Evolutionary conservation across 1,284 basidiomycete species (phyloP), one percentile per base, ranked within the genome.

Genomic region (Abortiporus biennis): DNA sequence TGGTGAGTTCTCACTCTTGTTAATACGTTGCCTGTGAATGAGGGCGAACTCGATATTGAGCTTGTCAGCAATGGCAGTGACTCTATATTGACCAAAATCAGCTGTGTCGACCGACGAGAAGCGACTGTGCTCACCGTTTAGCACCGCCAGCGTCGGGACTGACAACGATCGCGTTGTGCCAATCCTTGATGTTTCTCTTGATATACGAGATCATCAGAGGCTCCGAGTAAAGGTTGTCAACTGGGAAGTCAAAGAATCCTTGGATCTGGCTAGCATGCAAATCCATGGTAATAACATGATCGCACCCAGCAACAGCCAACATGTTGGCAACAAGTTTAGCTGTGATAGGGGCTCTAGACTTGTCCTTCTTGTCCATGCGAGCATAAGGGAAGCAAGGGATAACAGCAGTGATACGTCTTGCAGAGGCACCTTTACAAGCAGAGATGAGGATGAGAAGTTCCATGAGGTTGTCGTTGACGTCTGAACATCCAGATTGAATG

Each of bases 201-300:
- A 99, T 95, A 64, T 91, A 93, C 6, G 79, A 72, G 51, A 92
- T 73, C 86, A 93, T 90, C 51, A 86, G 68, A 5, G 91, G 86
- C 59, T 94, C 91, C 25, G 87, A 88, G 64, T 84, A 96, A 42
- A 96, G 71, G 65, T 99, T 99, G 71, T 99, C 95, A 44, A 97
- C 94, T 13, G 95, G 96, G 53, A 99, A 94, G 65, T 99, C 93
- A 61, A 99, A 99, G 73, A 99, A 99, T 9, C 95, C 95, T 64
- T 99, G 95, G 51, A 99, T 98, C 71, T 99, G 95, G 53, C 88
- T 92, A 9, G 95, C 96, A 62, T 99, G 95, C 31, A 99, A 73
- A 63, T 99, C 95, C 84, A 99, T 94, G 16, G 95, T 99, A 58
- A 99, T 99, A 57, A 99, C 90, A 62, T 99, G 95, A 70, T 99